Evolutionary conservation across 1,284 basidiomycete genomes (phyloP).

Genomic region (Cryptococcus depauperatus): DNA sequence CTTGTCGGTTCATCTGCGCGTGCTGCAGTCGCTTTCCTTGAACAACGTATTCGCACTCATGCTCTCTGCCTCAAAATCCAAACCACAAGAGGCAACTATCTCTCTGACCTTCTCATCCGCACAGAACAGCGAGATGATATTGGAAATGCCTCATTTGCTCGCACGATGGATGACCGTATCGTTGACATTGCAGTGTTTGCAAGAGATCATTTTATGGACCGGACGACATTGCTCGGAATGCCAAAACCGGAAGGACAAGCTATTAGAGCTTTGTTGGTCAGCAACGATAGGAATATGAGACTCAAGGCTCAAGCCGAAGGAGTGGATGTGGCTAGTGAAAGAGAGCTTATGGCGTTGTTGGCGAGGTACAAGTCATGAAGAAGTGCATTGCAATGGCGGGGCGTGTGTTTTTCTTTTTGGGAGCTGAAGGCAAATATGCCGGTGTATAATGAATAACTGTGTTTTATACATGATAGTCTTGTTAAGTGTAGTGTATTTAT

Average conservation of each 20-base stretch:
- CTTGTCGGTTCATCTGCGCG: constrained; percentile 57
- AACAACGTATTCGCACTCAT: constrained; percentile 65
- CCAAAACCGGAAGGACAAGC: constrained; percentile 42
- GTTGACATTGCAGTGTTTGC: constrained; percentile 88
- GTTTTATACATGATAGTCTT: too few relatives aligned
- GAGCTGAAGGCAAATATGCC: too few relatives aligned
- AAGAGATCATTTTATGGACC: constrained; percentile 81
- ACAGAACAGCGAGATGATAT: constrained; percentile 65
- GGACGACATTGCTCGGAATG: constrained; percentile 59
- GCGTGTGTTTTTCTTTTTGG: too few relatives aligned
- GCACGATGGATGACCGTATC: constrained; percentile 91
- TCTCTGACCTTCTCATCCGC: constrained; percentile 71
- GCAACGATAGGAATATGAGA: constrained; percentile 72
- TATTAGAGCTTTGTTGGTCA: constrained; percentile 78
- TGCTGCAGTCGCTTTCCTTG: constrained; percentile 66
- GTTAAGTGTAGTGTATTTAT: too few relatives aligned
- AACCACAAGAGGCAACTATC: constrained; percentile 89
- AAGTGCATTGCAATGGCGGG: too few relatives aligned
- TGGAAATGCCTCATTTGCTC: constrained; percentile 48
- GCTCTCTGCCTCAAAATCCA: constrained; percentile 78
- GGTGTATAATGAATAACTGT: too few relatives aligned
- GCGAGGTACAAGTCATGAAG: not conserved
- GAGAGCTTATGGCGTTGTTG: constrained; percentile 38
- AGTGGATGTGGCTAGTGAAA: constrained; percentile 42
- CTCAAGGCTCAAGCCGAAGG: constrained; percentile 42